Conservation (phyloP, 768 basidiomycete genomes). For the Filobasidium floriforme region DNA sequence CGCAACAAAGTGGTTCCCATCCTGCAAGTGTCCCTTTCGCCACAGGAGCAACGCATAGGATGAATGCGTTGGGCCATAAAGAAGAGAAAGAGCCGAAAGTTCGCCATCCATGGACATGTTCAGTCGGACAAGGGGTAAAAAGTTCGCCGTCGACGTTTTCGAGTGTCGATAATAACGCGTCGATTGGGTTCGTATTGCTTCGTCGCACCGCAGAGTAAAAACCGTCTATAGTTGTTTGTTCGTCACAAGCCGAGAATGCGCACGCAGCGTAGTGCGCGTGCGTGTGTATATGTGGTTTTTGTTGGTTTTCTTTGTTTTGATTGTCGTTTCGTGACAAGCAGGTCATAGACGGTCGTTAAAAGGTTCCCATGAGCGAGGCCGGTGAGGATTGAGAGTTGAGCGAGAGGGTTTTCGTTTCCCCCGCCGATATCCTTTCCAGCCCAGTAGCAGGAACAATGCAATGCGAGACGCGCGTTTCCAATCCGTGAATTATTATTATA, state of each 20-base stretch:
- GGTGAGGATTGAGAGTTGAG: too few relatives aligned
- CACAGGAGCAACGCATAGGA: background rate
- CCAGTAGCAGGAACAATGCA: background rate
- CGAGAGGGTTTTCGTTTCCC: too few relatives aligned
- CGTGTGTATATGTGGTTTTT: background rate
- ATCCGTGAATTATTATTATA: conserved; percentile 8
- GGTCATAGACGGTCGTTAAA: conserved; percentile 11
- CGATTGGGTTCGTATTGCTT: conserved; percentile 3
- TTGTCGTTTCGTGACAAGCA: conserved; percentile 10
- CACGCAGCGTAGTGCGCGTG: background rate
- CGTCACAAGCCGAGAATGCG: conserved; percentile 6
- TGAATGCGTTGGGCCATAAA: background rate
- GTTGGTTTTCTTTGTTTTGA: background rate
- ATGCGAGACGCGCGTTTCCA: conserved; percentile 2
- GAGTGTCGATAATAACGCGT: conserved; percentile 4
- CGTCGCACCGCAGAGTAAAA: conserved; percentile 8
- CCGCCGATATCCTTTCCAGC: background rate
- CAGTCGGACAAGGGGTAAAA: background rate
- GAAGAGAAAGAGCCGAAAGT: background rate
- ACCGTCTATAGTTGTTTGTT: conserved; percentile 10
- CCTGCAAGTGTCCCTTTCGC: too few relatives aligned
- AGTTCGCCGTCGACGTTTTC: background rate
- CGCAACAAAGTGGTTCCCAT: too few relatives aligned
- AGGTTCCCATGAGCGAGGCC: background rate
- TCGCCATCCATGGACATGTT: background rate